Evolutionary conservation across 202 grass and related monocot species (phyloP).

Genomic region (Setaria italica): DNA sequence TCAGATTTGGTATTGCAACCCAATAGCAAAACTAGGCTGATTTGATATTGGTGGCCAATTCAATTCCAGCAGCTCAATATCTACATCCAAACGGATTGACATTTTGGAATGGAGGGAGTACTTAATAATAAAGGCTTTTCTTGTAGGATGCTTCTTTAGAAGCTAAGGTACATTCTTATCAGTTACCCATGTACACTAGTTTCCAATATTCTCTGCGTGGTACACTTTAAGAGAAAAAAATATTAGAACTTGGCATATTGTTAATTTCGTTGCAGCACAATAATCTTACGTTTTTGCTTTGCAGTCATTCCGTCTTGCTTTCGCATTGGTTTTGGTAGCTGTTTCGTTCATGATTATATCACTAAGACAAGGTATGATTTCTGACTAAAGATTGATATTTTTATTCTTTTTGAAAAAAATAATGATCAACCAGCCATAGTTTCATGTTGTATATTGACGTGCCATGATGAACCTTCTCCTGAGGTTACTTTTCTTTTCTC

Average conservation of each 20-base stretch:
- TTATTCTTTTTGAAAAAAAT: neutral
- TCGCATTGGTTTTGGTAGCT: constrained; percentile 59
- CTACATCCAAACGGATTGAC: no score
- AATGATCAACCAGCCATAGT: neutral
- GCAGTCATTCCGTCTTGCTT: constrained; percentile 78
- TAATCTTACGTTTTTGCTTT: constrained; percentile 42
- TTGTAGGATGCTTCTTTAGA: neutral
- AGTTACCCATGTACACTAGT: neutral
- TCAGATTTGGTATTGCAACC: no score
- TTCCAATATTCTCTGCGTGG: neutral
- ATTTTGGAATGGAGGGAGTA: neutral
- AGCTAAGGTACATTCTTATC: neutral
- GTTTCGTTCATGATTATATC: constrained; percentile 74
- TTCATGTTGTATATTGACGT: neutral
- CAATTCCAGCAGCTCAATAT: no score
- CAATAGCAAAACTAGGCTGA: no score
- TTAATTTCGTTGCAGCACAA: neutral
- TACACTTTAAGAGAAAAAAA: neutral
- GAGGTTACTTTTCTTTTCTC: neutral
- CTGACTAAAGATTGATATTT: neutral
- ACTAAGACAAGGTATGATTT: constrained; percentile 71
- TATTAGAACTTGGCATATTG: neutral
- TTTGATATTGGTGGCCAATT: no score
- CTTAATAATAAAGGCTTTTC: neutral
- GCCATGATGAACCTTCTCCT: neutral